Conservation (phyloP, 345 rosid species). For the Microcos paniculata region DNA sequence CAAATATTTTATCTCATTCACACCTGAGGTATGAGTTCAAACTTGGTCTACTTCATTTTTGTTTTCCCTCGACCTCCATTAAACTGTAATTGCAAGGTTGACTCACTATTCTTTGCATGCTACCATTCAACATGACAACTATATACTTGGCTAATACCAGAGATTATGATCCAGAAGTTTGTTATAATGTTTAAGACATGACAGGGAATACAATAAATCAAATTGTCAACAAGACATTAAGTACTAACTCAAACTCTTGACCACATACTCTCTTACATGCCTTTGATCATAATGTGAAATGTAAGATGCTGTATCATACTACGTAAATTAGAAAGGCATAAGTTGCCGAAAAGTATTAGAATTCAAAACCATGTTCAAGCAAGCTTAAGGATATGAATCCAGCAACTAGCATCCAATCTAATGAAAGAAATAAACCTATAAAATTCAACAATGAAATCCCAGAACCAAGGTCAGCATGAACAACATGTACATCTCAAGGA, state of each 20-base stretch:
- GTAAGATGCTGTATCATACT: not conserved
- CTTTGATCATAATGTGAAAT: conserved; percentile 5
- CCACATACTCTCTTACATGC: not conserved
- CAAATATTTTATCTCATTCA: not conserved
- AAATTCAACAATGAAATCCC: not conserved
- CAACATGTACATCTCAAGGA: not conserved
- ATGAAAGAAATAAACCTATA: not conserved
- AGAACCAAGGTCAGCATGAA: not conserved
- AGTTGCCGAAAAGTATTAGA: not conserved
- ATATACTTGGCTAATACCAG: not conserved
- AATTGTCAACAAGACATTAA: not conserved
- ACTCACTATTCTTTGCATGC: not conserved
- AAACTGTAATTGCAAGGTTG: not conserved
- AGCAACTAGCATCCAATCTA: not conserved
- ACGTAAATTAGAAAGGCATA: not conserved
- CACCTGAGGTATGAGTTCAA: not conserved
- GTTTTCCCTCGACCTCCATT: not conserved
- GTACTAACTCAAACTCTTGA: not conserved
- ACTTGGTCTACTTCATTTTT: not conserved
- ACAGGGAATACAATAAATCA: not conserved
- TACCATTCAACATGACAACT: not conserved
- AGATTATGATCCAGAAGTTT: conserved; percentile 5
- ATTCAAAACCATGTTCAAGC: not conserved
- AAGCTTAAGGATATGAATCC: not conserved
- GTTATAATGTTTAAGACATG: not conserved